Evolutionary conservation across 371 early-diverging fungal genomes (phyloP), one percentile per base, ranked within the genome.

Genomic region (Zychaea mexicana): DNA sequence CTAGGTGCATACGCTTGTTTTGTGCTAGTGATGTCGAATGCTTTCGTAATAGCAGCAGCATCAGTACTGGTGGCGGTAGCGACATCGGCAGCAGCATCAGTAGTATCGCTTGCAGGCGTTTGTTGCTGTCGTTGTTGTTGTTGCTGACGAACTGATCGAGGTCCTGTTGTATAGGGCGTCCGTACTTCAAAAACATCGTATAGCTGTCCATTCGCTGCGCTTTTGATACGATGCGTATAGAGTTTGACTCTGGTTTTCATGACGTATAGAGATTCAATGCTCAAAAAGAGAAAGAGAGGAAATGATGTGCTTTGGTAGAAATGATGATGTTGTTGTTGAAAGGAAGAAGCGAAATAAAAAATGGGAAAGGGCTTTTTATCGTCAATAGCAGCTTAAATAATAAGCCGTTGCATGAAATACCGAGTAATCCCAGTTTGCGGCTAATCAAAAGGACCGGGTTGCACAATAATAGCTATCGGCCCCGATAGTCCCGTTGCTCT

Each of bases 171-270:
- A 39, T 54, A 54, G 24, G 55, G 55, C 31, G 55, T 33, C 31
- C 65, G 54, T 30, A 65, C 30, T 30, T 65, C 60, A 8, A 52
- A 65, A 39, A 60, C 57, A 60, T 65, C 65, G 42, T 61, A 61
- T 31, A 64, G 47, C 12, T 46, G 64, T n/a, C 65, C 57, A 45
- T 21, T 38, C 45, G 53, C 10, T 12, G 36, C 30, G 30, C 30
- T 22, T 26, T 55, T 65, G 22, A 31, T 24, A 13, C 57, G 47
- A 36, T 60, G 53, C 2, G 46, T 59, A 32, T 65, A 53, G 22
- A 65, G 60, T 42, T 65, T 65, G 17, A 65, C 55, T 60, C 54
- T 65, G 8, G 65, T 32, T 54, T 65, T 65, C 65, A 65, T 65
- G 22, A 19, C 31, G 36, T 26, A 36, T 9, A 36, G 38, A 38